Evolutionary conservation across 352 stramenopile genomes (phyloP).

Genomic region (Globisporangium uncinulatum): DNA sequence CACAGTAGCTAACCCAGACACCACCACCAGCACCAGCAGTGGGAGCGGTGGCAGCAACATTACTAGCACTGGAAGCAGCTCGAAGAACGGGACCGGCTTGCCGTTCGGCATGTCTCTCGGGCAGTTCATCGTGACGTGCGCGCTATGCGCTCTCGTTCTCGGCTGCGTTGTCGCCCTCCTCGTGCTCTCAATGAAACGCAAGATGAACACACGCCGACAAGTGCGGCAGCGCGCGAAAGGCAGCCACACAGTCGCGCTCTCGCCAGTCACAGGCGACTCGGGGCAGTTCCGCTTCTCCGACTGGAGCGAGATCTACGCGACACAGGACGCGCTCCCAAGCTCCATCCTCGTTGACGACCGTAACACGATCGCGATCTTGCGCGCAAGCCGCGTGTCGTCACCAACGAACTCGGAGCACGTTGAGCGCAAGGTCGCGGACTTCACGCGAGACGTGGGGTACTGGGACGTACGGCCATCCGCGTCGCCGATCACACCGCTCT

Average conservation of each 20-base stretch:
- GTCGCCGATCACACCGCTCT: constrained; percentile 43
- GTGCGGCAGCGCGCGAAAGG: constrained; percentile 4
- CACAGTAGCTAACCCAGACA: constrained; percentile 1
- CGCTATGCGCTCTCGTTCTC: constrained; percentile 18
- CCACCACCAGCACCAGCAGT: background rate
- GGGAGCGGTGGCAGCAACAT: background rate
- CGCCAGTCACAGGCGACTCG: constrained; percentile 17
- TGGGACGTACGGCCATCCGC: constrained; percentile 43
- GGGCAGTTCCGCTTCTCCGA: constrained; percentile 29
- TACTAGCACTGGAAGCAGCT: background rate
- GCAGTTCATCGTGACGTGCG: constrained; percentile 22
- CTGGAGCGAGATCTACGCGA: constrained; percentile 41
- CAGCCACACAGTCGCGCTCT: constrained; percentile 8
- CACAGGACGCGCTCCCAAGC: constrained; percentile 25
- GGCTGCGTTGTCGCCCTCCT: constrained; percentile 14
- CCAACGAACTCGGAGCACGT: constrained; percentile 13
- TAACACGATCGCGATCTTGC: constrained; percentile 46
- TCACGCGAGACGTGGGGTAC: constrained; percentile 34
- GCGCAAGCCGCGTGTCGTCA: constrained; percentile 33
- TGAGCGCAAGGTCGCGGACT: constrained; percentile 35
- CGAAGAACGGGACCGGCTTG: background rate
- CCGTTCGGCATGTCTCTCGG: constrained; percentile 14
- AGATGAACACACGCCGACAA: constrained; percentile 6
- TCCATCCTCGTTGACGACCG: constrained; percentile 31
- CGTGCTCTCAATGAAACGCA: constrained; percentile 11